Evolutionary conservation across 768 basidiomycete species (phyloP).

Genomic region (Hemileccinum rubropunctum): DNA sequence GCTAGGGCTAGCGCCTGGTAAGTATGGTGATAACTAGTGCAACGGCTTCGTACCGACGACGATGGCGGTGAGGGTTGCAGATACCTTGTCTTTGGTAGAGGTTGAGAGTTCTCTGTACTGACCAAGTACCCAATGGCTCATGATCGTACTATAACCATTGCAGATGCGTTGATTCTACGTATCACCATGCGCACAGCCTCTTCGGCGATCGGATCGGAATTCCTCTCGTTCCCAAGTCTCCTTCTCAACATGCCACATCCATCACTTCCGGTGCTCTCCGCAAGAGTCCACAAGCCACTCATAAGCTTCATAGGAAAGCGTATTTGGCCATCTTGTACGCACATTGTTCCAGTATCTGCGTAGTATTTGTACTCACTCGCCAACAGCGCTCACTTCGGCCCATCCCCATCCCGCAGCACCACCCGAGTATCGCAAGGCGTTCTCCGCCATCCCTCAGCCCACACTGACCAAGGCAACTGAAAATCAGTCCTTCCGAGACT

Average conservation of each 20-base stretch:
- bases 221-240: background rate
- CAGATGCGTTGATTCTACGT: background rate
- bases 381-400: constrained; percentile 36
- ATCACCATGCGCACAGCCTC: constrained; percentile 16
- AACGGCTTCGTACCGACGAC: constrained; percentile 9
- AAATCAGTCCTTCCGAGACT: constrained; percentile 38
- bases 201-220: constrained; percentile 2
- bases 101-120: constrained; percentile 20
- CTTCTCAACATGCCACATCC: constrained; percentile 28
- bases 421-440: constrained; percentile 51
- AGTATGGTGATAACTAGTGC: constrained; percentile 12
- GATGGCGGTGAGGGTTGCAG: constrained; percentile 15
- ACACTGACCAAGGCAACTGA: constrained; percentile 15
- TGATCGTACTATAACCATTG: constrained; percentile 5
- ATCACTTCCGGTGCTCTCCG: constrained; percentile 35
- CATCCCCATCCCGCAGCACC: constrained; percentile 69
- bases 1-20: constrained; percentile 11
- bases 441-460: constrained; percentile 43
- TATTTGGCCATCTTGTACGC: constrained; percentile 45
- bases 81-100: constrained; percentile 1
- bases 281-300: constrained; percentile 53
- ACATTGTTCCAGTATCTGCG: background rate
- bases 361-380: constrained; percentile 11
- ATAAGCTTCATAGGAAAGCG: constrained; percentile 66
- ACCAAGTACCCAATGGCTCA: constrained; percentile 14